Conservation (phyloP, 2,329 filamentous ascomycete genomes). For the Orbilia ellipsospora region DNA sequence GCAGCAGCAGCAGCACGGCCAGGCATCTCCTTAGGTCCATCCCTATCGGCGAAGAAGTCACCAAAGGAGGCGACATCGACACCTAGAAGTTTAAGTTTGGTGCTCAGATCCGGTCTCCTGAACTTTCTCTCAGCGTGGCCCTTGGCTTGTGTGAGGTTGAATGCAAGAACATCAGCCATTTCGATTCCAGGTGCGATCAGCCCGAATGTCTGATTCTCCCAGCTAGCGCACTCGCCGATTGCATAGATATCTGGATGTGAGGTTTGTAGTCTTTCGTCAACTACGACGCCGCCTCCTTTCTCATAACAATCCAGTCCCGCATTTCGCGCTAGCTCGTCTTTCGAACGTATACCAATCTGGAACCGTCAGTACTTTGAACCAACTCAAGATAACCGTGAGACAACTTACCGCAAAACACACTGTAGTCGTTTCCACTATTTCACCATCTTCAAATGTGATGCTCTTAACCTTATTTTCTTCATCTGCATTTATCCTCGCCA, state of each 20-base stretch:
- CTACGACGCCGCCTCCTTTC: constrained; percentile 79
- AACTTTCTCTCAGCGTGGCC: constrained; percentile 70
- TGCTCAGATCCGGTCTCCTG: constrained; percentile 86
- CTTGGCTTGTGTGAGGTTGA: constrained; percentile 87
- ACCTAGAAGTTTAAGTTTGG: constrained; percentile 87
- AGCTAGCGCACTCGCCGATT: constrained; percentile 90
- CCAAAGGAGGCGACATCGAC: constrained; percentile 94
- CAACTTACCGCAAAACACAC: constrained; percentile 79
- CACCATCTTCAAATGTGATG: constrained; percentile 82
- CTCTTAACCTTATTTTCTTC: constrained; percentile 76
- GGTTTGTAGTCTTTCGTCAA: constrained; percentile 74
- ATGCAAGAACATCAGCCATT: constrained; percentile 91
- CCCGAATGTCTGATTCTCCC: constrained; percentile 86
- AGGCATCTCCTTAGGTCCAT: constrained; percentile 81
- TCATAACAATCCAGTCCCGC: constrained; percentile 78
- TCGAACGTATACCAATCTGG: constrained; percentile 80
- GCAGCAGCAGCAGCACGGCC: constrained; percentile 32
- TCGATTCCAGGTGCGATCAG: constrained; percentile 90
- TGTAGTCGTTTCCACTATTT: constrained; percentile 79
- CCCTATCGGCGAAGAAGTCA: constrained; percentile 89
- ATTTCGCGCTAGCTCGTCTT: constrained; percentile 78
- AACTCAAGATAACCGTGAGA: neutral
- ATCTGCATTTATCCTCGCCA: constrained; percentile 77
- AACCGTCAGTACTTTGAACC: constrained; percentile 3
- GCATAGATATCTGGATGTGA: constrained; percentile 80